Percentiles rank a stretch among this genome's conserved stretches.
phyloP scores from a whole-genome alignment of 106 monocot species.

The Gastrodia elata region DNA sequence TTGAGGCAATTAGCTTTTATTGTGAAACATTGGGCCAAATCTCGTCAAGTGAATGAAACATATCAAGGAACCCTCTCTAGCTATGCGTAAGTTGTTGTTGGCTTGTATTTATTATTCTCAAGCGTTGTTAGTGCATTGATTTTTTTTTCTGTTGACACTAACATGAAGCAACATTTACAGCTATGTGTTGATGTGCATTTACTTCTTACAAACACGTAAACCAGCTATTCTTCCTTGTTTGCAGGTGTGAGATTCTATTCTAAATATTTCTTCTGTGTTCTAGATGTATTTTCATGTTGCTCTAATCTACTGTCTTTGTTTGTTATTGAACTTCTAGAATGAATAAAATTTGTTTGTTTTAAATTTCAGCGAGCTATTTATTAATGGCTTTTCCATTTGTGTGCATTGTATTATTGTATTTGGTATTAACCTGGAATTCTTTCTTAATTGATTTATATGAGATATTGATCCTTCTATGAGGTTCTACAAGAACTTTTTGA shows the following conservation, averaged over 20 bases:
- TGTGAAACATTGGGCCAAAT: conserved; percentile 97
- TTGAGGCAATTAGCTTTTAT: conserved; percentile 81
- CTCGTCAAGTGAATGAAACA: conserved; percentile 88
- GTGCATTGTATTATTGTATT: not conserved
- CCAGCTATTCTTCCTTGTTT: conserved; percentile 95
- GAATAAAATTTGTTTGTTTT: not conserved
- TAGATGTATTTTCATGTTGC: not conserved
- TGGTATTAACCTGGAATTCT: not conserved
- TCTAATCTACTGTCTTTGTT: not conserved
- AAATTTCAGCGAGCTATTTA: not conserved
- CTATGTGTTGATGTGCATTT: conserved; percentile 98
- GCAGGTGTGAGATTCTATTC: conserved; percentile 43
- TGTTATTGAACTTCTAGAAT: not conserved
- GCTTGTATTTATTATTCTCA: not conserved
- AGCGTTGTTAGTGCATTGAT: not conserved
- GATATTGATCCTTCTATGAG: not conserved
- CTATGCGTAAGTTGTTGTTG: conserved; percentile 67
- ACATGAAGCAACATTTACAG: conserved; percentile 24
- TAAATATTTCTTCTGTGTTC: not conserved
- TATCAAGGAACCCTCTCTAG: conserved; percentile 98
- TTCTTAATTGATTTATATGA: not conserved
- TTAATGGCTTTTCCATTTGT: not conserved
- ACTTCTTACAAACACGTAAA: conserved; percentile 73
- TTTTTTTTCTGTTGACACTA: conserved; percentile 5
- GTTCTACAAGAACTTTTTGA: not conserved